These are phyloP conservation scores for Beauveria bassiana DNA, from an alignment of 2,329 filamentous ascomycete species.

Conservation along the genomic window DNA sequence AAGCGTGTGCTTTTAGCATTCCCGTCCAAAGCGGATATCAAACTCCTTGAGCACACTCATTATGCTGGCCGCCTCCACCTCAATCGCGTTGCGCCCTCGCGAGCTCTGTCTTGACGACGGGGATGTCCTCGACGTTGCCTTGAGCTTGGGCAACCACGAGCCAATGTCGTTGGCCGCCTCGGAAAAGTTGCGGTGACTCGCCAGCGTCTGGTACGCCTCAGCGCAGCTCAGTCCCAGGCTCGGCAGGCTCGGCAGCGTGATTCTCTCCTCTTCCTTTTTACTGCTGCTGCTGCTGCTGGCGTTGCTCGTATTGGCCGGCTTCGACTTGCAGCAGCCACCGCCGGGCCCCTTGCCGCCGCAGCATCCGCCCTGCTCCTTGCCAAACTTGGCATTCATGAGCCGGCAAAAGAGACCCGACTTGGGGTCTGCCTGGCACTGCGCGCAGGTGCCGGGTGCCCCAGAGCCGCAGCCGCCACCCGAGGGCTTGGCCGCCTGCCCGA, in stretches of 20 bases:
- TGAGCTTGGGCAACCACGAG: slow-evolving; percentile 68
- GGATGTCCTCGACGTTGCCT: slow-evolving; percentile 42
- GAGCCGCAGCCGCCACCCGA: slow-evolving; percentile 43
- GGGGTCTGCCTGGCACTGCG: slow-evolving; percentile 69
- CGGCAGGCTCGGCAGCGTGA: slow-evolving; percentile 27
- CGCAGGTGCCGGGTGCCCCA: slow-evolving; percentile 69
- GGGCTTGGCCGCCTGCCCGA: slow-evolving; percentile 18
- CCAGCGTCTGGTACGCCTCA: slow-evolving; percentile 70
- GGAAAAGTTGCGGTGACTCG: slow-evolving; percentile 68
- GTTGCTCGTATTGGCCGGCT: slow-evolving; percentile 10
- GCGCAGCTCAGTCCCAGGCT: slow-evolving; percentile 62
- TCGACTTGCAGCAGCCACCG: slow-evolving; percentile 58
- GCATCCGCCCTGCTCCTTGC: slow-evolving; percentile 37
- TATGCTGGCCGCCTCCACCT: slow-evolving; percentile 75
- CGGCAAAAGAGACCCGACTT: slow-evolving; percentile 79
- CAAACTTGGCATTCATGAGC: slow-evolving; percentile 61
- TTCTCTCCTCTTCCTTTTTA: slow-evolving; percentile 22
- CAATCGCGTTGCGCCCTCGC: slow-evolving; percentile 51
- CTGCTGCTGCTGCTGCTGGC: slow-evolving; percentile 15
- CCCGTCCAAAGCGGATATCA: slow-evolving; percentile 61
- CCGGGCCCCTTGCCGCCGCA: slow-evolving; percentile 59
- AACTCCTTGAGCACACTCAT: slow-evolving; percentile 81
- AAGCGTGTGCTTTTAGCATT: slow-evolving; percentile 20
- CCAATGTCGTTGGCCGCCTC: slow-evolving; percentile 65
- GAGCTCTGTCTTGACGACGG: slow-evolving; percentile 19